Base-by-base conservation (phyloP, 2,329 filamentous ascomycete species). In the Cercospora sp. region DNA sequence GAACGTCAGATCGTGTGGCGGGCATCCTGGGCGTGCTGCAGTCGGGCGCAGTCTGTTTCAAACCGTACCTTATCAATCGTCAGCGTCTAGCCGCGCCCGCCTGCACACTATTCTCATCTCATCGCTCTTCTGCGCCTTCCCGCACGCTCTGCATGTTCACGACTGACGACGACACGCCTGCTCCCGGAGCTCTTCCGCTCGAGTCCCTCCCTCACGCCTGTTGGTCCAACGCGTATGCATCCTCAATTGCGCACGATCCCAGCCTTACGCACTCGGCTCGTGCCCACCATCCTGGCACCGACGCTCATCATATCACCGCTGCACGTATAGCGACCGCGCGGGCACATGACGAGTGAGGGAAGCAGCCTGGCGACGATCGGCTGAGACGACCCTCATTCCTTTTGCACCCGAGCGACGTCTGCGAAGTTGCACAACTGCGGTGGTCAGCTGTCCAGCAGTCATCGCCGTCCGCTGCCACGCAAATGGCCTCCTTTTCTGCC, bases 401-500 rank as follows among this genome's bases (percentile, higher is more conserved):
- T n/a, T 58, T 42, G 48, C 62, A 51, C 48, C 58, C 59, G 63
- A 60, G 62, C 55, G 58, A 23, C 20, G 30, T 42, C 51, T 53
- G 60, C 63, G 26, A 55, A 45, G 73, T 72, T 63, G 65, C 72
- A 72, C 71, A 69, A 59, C 63, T 63, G 51, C 68, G 66, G 70
- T 69, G 63, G 69, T 69, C 61, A 69, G 66, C 72, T 65, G 69
- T 59, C 60, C 36, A 60, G 58, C 66, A 67, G 64, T 51, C 63
- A 45, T 28, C 45, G 62, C 33, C 42, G 59, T 28, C 40, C 26
- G 67, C 60, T 63, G 63, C 51, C 48, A 53, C 23, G 60, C 71
- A 73, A 63, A 76, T 75, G 74, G 74, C 73, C 61, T 66, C 73
- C 20, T 90, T 77, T 83, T 85, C 75, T 36, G 65, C 74, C 28